phyloP scores from a whole-genome alignment of 441 rosid genomes.

The Erodium moschatum region DNA sequence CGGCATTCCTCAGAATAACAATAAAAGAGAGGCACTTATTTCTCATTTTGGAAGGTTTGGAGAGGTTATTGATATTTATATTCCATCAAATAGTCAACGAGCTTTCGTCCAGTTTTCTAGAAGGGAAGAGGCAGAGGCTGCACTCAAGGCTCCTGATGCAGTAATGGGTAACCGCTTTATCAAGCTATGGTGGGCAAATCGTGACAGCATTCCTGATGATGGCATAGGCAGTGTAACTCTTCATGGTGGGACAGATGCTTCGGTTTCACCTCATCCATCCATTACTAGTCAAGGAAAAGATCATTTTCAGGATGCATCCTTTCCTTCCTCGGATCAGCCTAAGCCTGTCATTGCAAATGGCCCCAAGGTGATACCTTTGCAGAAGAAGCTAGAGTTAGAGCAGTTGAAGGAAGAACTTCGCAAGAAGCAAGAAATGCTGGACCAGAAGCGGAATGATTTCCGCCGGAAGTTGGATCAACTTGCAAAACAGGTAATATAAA shows the following conservation, averaged over 20 bases:
- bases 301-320: conserved; percentile 24
- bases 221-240: conserved; percentile 38
- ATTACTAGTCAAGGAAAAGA: too few relatives aligned
- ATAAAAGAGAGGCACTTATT: conserved; percentile 69
- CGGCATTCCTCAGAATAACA: conserved; percentile 69
- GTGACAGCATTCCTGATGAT: conserved; percentile 73
- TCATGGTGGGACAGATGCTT: conserved; percentile 33
- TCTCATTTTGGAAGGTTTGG: conserved; percentile 93
- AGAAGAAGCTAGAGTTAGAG: conserved; percentile 76
- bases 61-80: conserved; percentile 75
- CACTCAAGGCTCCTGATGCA: conserved; percentile 94
- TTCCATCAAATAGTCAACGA: conserved; percentile 69
- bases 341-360: conserved; percentile 39
- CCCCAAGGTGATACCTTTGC: conserved; percentile 49
- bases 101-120: conserved; percentile 94
- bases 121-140: conserved; percentile 97
- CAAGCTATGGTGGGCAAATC: conserved; percentile 98
- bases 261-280: conserved; percentile 28
- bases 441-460: conserved; percentile 73
- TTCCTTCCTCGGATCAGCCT: conserved; percentile 39
- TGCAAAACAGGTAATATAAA: conserved; percentile 57
- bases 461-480: conserved; percentile 59
- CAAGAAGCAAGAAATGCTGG: conserved; percentile 86
- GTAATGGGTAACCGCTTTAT: conserved; percentile 99
- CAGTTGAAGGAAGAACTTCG: conserved; percentile 79